These are phyloP conservation scores for Carex cristatella DNA, from an alignment of 176 grass and related monocot species.

Conservation along the genomic window DNA sequence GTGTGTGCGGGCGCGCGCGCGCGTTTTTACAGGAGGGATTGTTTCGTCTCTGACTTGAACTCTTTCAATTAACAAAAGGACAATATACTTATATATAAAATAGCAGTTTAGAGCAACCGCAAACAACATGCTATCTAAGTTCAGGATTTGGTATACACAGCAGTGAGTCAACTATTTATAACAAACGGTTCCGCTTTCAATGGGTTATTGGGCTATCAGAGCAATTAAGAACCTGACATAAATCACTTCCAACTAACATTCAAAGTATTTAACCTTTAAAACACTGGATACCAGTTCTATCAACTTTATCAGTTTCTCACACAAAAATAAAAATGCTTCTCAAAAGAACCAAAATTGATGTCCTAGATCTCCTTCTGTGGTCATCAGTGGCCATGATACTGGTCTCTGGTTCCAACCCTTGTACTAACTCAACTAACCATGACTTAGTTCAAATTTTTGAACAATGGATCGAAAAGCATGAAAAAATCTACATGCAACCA, in stretches of 20 bases:
- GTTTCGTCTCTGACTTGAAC: too few species aligned
- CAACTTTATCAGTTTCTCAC: neutral
- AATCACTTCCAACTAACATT: constrained; percentile 19
- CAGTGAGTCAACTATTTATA: neutral
- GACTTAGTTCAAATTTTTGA: constrained; percentile 27
- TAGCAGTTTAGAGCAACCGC: too few species aligned
- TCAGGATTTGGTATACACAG: too few species aligned
- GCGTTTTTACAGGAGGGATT: too few species aligned
- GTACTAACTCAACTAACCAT: neutral
- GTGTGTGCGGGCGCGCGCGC: too few species aligned
- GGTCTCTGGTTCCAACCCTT: constrained; percentile 11
- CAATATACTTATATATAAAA: too few species aligned
- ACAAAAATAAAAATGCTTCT: constrained; percentile 25
- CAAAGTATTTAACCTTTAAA: constrained; percentile 2
- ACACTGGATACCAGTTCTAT: neutral
- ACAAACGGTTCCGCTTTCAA: neutral
- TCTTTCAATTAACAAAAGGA: too few species aligned
- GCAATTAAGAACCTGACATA: neutral
- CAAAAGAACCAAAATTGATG: neutral
- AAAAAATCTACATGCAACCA: constrained; percentile 33
- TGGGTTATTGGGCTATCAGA: neutral
- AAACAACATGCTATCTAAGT: too few species aligned
- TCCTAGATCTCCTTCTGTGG: constrained; percentile 18
- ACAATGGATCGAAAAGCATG: constrained; percentile 29
- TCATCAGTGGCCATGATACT: neutral